Conservation (phyloP, 768 basidiomycete genomes). For the Exsudoporus frostii region DNA sequence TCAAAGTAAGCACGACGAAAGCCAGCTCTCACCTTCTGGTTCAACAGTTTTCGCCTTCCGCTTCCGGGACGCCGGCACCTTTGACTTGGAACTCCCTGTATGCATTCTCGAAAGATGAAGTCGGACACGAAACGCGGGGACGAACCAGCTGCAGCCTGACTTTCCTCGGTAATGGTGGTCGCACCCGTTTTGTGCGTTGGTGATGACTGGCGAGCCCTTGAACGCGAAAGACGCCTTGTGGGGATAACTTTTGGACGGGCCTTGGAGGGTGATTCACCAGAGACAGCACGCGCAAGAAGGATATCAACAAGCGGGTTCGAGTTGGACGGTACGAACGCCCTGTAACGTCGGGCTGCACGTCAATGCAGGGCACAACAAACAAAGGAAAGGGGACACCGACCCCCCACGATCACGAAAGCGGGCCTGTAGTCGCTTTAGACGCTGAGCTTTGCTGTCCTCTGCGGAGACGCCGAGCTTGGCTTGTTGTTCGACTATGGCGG, state of each 20-base stretch:
- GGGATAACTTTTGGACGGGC: not conserved
- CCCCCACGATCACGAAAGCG: constrained; percentile 68
- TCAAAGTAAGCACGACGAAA: not conserved
- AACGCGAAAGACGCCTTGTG: not conserved
- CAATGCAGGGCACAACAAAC: not conserved
- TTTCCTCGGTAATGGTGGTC: not conserved
- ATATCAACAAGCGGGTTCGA: constrained; percentile 51
- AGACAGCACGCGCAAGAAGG: constrained; percentile 47
- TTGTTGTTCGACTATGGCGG: constrained; percentile 15
- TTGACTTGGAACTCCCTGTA: constrained; percentile 14
- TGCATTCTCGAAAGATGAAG: not conserved
- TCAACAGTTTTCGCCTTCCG: constrained; percentile 6
- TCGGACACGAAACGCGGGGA: not conserved
- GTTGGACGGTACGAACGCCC: constrained; percentile 52
- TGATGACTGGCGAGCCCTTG: constrained; percentile 1
- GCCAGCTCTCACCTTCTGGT: not conserved
- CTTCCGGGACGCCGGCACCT: constrained; percentile 3
- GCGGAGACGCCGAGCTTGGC: constrained; percentile 35
- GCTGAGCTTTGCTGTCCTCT: constrained; percentile 58
- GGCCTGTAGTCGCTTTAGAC: constrained; percentile 60
- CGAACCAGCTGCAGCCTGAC: constrained; percentile 14
- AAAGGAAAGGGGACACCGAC: constrained; percentile 33
- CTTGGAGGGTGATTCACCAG: constrained; percentile 46
- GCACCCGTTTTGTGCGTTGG: not conserved
- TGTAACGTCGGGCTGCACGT: constrained; percentile 17